Conservation (phyloP, 371 early-diverging fungal genomes). For the Dentiscutata heterogama region DNA sequence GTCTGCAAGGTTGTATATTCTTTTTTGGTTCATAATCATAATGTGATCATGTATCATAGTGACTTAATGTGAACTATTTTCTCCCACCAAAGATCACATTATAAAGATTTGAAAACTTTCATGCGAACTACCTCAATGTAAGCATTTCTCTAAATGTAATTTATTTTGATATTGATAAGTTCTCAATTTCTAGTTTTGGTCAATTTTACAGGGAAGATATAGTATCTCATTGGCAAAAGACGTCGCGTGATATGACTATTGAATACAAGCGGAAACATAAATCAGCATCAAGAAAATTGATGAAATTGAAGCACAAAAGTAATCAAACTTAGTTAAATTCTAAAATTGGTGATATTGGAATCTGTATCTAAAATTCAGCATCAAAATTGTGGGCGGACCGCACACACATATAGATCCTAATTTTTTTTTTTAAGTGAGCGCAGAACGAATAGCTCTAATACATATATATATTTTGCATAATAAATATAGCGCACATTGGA, state of each 20-base stretch:
- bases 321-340: background rate
- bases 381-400: no score
- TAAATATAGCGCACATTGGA: no score
- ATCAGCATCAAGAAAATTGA: constrained; percentile 35
- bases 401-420: no score
- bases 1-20: constrained; percentile 16
- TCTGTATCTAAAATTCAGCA: no score
- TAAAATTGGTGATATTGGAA: no score
- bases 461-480: no score
- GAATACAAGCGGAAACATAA: constrained; percentile 44
- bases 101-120: constrained; percentile 32
- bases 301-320: constrained; percentile 22
- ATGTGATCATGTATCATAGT: no score
- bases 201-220: constrained; percentile 31
- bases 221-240: constrained; percentile 28
- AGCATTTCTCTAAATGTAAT: constrained; percentile 3
- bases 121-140: constrained; percentile 36
- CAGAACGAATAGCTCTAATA: no score
- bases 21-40: background rate
- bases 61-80: background rate
- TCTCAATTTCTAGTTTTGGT: background rate
- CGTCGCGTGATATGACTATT: constrained; percentile 19
- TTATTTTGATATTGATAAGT: background rate
- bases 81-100: constrained; percentile 39
- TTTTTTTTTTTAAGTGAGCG: no score